Conservation (phyloP, 1,284 basidiomycete species). For the Malassezia restricta region DNA sequence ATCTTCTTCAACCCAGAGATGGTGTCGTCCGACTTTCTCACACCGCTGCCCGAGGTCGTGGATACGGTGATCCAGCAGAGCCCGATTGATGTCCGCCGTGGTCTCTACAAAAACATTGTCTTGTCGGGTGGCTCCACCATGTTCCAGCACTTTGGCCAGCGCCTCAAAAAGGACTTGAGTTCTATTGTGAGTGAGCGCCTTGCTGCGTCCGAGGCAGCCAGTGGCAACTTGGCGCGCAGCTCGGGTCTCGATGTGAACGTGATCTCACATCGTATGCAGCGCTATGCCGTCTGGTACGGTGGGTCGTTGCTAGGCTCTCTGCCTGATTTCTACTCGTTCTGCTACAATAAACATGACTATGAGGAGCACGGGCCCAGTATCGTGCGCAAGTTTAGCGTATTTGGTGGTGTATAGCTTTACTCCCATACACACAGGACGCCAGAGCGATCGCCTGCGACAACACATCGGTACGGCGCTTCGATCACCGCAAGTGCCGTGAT, state of each 20-base stretch:
- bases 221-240: slow-evolving; percentile 60
- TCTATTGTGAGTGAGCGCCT: slow-evolving; percentile 83
- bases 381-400: slow-evolving; percentile 50
- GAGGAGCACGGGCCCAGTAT: slow-evolving; percentile 94
- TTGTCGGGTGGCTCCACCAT: slow-evolving; percentile 89
- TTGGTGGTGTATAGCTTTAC: slow-evolving; percentile 23
- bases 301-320: slow-evolving; percentile 60
- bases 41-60: slow-evolving; percentile 89
- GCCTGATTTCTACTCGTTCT: slow-evolving; percentile 95
- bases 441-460: slow-evolving; percentile 63
- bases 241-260: slow-evolving; percentile 54
- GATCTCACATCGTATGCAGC: slow-evolving; percentile 93
- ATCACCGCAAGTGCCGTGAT: slow-evolving; percentile 67
- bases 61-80: slow-evolving; percentile 91
- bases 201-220: slow-evolving; percentile 62
- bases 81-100: slow-evolving; percentile 86
- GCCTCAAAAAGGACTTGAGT: slow-evolving; percentile 88
- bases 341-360: slow-evolving; percentile 93
- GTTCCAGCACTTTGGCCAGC: slow-evolving; percentile 93
- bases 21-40: slow-evolving; percentile 92
- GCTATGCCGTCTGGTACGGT: slow-evolving; percentile 97
- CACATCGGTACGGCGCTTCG: slow-evolving; percentile 72
- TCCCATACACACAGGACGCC: slow-evolving; percentile 42
- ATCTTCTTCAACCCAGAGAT: slow-evolving; percentile 99
- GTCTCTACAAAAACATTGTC: slow-evolving; percentile 93